Base-by-base conservation (phyloP, 2,329 filamentous ascomycete genomes). In the Epichloe amarillans region DNA sequence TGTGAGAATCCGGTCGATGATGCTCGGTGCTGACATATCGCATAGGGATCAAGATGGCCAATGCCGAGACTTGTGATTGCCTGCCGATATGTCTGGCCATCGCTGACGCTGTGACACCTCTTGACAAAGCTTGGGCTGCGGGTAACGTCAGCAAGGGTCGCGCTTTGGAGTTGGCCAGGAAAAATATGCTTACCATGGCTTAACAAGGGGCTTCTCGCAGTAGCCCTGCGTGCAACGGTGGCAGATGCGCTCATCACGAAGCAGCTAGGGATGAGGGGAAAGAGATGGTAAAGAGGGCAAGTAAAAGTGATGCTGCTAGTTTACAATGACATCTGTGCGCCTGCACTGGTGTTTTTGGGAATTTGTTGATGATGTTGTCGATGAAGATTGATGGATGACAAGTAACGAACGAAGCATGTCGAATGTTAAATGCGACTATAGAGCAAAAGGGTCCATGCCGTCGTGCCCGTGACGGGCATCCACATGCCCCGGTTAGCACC, bases 11-110 rank as follows among this genome's bases (percentile, higher is more conserved):
- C 49, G 74, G 66, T 51, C 72, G 71, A 63, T 80, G 77, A 55
- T 77, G 74, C 52, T 82, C 78, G 58, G 80, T 84, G 45, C 75
- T 72, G 59, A 82, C 69, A 59, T 67, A 66, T 61, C 80, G 76
- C 52, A 72, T 62, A 17, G 79, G 78, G 50, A 82, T 71, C 52
- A 82, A 65, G 37, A 83, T 69, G 44, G 78, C 77, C 58, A 80
- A 67, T 15, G 76, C 75, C 26, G 75, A 68, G 47, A 73, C 62
- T 55, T 73, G 67, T 49, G 69, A 66, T 39, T 77, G 62, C 54
- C 68, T 69, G 55, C 68, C 67, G 53, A 72, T 61, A 57, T 74
- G 73, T 51, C 72, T 72, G 55, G 67, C 66, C 42, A 79, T 64
- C 41, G 72, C 65, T 49, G 71, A 64, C 30, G 75, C 69, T 50